These are phyloP conservation scores for Phytophthora sp. DNA, from an alignment of 352 stramenopile genomes.

Conservation along the genomic window DNA sequence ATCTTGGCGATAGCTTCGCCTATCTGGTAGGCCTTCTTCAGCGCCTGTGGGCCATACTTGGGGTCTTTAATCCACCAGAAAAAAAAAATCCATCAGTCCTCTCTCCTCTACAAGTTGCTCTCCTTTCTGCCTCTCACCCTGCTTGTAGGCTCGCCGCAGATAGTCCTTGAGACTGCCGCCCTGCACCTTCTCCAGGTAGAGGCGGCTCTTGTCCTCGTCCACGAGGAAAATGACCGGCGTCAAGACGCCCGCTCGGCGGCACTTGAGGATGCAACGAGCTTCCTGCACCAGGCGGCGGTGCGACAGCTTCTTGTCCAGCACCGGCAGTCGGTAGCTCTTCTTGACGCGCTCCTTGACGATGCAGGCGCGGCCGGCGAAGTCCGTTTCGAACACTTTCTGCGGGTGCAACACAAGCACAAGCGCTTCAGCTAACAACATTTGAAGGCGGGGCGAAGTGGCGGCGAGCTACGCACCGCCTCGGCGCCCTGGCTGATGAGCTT, in stretches of 20 bases:
- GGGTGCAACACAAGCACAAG: neutral
- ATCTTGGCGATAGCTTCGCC: constrained; percentile 91
- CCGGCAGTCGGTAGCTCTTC: constrained; percentile 78
- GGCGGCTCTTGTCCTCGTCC: constrained; percentile 71
- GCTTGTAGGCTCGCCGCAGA: constrained; percentile 59
- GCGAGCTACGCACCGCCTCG: constrained; percentile 57
- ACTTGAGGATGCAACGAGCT: constrained; percentile 84
- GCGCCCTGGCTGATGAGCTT: constrained; percentile 80
- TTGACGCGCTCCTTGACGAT: constrained; percentile 87
- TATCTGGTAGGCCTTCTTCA: constrained; percentile 83
- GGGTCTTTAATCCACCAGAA: constrained; percentile 35
- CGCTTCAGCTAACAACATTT: no score
- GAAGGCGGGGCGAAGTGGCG: neutral
- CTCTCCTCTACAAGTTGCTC: neutral
- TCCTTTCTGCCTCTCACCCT: constrained; percentile 27
- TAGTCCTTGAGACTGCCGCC: constrained; percentile 81
- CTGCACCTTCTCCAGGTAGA: constrained; percentile 74
- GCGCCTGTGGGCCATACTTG: constrained; percentile 53
- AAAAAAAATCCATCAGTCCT: neutral
- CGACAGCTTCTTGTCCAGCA: constrained; percentile 83
- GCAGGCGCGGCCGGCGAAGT: constrained; percentile 66
- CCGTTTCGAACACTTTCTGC: constrained; percentile 82
- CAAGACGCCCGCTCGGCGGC: constrained; percentile 68
- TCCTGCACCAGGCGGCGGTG: constrained; percentile 84
- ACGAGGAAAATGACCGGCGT: constrained; percentile 83